Conservation (phyloP, 768 basidiomycete species). For the Paxillus rubicundulus region DNA sequence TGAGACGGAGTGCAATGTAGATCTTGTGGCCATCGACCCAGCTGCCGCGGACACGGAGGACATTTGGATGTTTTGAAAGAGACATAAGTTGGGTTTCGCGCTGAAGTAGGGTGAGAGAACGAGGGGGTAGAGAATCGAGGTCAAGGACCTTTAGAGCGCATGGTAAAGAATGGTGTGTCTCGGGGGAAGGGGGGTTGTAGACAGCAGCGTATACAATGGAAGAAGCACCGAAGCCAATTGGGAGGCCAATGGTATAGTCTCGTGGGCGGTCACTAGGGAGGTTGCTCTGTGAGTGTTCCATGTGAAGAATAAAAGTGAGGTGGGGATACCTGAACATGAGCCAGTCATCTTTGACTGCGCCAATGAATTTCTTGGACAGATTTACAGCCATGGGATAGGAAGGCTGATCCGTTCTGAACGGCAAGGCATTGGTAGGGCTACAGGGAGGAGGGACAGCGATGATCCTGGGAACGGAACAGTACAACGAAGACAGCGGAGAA, state of each 20-base stretch:
- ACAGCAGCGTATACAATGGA: conserved; percentile 84
- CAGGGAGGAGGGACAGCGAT: no score
- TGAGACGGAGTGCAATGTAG: conserved; percentile 82
- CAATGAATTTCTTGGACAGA: conserved; percentile 51
- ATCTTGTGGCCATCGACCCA: conserved; percentile 86
- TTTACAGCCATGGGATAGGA: conserved; percentile 17
- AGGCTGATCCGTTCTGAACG: background rate
- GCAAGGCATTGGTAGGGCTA: no score
- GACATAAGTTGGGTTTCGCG: conserved; percentile 92
- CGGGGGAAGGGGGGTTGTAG: conserved; percentile 47
- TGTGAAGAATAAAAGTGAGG: background rate
- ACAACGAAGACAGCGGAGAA: no score
- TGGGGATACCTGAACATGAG: conserved; percentile 64
- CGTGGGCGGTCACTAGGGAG: conserved; percentile 54
- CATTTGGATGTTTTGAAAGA: conserved; percentile 89
- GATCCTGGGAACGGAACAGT: background rate
- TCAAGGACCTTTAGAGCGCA: conserved; percentile 90
- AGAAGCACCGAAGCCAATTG: conserved; percentile 90
- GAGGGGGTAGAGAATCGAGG: conserved; percentile 72
- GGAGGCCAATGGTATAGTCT: conserved; percentile 74
- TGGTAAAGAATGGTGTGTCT: conserved; percentile 41
- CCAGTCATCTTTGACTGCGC: conserved; percentile 84
- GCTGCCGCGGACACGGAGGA: conserved; percentile 84
- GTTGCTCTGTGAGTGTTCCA: background rate
- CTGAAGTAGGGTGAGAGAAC: conserved; percentile 68